Evolutionary conservation across 2,329 filamentous ascomycete species (phyloP).

Genomic region (Ascochyta pisi): DNA sequence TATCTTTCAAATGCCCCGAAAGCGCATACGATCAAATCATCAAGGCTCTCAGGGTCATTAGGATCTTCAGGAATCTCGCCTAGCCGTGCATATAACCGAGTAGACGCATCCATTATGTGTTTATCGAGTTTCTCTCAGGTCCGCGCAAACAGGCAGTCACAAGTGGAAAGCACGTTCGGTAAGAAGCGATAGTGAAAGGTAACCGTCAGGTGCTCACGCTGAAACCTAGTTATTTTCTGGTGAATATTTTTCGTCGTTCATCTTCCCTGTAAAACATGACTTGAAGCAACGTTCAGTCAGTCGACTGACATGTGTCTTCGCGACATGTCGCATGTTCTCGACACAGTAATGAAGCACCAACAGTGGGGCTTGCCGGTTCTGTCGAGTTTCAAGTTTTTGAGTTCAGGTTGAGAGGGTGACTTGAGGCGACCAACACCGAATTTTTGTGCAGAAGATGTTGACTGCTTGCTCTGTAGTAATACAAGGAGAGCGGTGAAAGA

Average conservation of each 20-base stretch:
- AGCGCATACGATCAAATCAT: constrained; percentile 48
- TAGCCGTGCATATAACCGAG: constrained; percentile 42
- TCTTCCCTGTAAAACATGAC: neutral
- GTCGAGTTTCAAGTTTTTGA: constrained; percentile 33
- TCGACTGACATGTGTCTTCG: constrained; percentile 22
- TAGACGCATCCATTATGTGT: constrained; percentile 37
- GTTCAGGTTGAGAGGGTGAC: neutral
- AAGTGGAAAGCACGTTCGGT: neutral
- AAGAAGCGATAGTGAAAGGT: neutral
- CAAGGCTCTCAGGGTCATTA: constrained; percentile 43
- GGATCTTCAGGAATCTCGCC: constrained; percentile 42
- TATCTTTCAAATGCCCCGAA: constrained; percentile 51
- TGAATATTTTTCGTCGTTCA: neutral
- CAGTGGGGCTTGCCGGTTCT: constrained; percentile 21
- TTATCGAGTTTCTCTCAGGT: neutral
- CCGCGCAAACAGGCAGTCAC: neutral
- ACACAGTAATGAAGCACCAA: constrained; percentile 27
- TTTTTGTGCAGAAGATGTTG: neutral
- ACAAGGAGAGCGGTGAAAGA: too few species aligned
- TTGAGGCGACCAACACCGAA: neutral
- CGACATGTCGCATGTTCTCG: constrained; percentile 15
- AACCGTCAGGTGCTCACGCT: neutral
- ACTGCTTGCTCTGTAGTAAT: too few species aligned
- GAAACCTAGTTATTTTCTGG: neutral
- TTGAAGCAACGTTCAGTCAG: neutral